Percentiles rank a stretch among this genome's conserved stretches.
Evolutionary conservation across 148 eudicot species (phyloP).

Genomic region (Bassia scoparia): DNA sequence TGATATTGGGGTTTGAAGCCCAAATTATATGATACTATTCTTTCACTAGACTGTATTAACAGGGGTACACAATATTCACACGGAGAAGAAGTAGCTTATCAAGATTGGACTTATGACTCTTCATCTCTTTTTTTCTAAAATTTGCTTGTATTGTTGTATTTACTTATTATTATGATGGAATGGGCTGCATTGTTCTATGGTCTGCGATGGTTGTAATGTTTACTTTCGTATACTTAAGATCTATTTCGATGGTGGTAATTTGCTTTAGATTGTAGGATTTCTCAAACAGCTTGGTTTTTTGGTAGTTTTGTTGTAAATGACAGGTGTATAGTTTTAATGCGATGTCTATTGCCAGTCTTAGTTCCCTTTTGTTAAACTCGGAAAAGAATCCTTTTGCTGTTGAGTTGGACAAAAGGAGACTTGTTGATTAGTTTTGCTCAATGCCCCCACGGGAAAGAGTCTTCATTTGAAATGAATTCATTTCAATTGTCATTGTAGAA

Average conservation of each 20-base stretch:
- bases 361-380: not conserved
- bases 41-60: conserved; percentile 31
- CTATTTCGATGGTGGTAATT: not conserved
- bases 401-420: not conserved
- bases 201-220: conserved; percentile 6
- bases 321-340: not conserved
- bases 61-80: conserved; percentile 82
- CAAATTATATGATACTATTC: conserved; percentile 12
- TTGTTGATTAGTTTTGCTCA: not conserved
- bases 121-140: conserved; percentile 10
- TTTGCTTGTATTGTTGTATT: conserved; percentile 10
- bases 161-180: conserved; percentile 3
- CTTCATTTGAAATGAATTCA: not conserved
- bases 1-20: conserved; percentile 21
- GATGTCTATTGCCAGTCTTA: not conserved
- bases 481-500: not conserved
- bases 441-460: not conserved
- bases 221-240: conserved; percentile 7
- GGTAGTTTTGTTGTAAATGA: not conserved
- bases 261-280: conserved; percentile 8
- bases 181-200: not conserved
- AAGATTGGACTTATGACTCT: conserved; percentile 68
- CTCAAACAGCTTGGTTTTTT: not conserved
- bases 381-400: not conserved
- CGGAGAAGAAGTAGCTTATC: conserved; percentile 88